Evolutionary conservation across 495 filamentous ascomycete species (phyloP).

Genomic region (Penicillium canescens): DNA sequence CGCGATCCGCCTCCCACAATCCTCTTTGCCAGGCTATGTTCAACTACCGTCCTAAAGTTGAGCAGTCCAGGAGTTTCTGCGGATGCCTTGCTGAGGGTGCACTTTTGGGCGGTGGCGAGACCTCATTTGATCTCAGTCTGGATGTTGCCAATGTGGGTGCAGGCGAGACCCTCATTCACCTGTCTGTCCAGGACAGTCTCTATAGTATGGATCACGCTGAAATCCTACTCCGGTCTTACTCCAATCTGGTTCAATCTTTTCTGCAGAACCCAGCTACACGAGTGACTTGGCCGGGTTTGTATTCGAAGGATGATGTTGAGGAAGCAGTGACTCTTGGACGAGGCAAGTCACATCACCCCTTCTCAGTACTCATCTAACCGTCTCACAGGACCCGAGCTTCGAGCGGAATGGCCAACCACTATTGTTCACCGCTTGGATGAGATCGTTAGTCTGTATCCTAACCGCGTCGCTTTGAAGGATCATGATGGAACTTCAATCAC

Average conservation of each 20-base stretch:
- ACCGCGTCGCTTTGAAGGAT: constrained; percentile 13
- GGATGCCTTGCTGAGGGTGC: constrained; percentile 15
- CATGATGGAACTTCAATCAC: constrained; percentile 11
- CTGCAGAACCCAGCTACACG: constrained; percentile 19
- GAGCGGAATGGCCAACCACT: constrained; percentile 32
- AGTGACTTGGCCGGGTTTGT: constrained; percentile 19
- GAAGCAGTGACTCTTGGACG: constrained; percentile 7
- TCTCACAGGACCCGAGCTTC: constrained; percentile 17
- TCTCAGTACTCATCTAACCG: background rate
- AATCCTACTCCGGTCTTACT: constrained; percentile 29
- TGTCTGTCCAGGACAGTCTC: constrained; percentile 21
- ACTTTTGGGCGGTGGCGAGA: constrained; percentile 24
- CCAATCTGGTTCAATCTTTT: constrained; percentile 25
- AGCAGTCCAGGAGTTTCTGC: constrained; percentile 17
- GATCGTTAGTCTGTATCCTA: constrained; percentile 7
- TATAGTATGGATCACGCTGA: constrained; percentile 25
- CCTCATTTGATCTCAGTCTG: constrained; percentile 23
- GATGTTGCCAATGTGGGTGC: constrained; percentile 17
- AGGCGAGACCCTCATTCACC: constrained; percentile 10
- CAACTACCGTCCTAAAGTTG: constrained; percentile 35
- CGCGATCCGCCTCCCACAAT: constrained; percentile 30
- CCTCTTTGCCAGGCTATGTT: constrained; percentile 43
- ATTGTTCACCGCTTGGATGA: constrained; percentile 35
- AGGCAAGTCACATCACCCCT: constrained; percentile 8
- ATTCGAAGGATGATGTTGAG: constrained; percentile 11